Percentiles rank a stretch among this genome's conserved stretches.
Evolutionary conservation across 2,329 filamentous ascomycete genomes (phyloP).

Genomic region (Aureobasidium sp.): DNA sequence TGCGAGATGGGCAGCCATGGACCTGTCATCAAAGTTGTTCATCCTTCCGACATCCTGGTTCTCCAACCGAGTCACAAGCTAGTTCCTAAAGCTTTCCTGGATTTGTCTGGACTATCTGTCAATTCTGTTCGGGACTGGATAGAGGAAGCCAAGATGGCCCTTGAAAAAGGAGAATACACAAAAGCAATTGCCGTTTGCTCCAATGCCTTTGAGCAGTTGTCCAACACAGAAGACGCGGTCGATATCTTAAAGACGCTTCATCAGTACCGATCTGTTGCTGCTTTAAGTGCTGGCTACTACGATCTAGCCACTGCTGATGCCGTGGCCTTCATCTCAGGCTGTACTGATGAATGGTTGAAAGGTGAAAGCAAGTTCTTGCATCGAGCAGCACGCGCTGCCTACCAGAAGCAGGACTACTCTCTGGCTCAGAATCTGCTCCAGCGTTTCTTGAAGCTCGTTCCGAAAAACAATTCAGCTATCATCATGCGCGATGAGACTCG

Average conservation of each 20-base stretch:
- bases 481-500: background rate
- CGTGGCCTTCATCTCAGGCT: background rate
- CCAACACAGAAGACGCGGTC: background rate
- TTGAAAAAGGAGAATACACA: background rate
- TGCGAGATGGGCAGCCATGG: background rate
- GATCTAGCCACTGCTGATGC: background rate
- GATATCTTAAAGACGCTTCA: background rate
- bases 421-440: background rate
- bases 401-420: background rate
- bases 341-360: background rate
- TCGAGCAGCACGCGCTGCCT: background rate
- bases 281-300: background rate
- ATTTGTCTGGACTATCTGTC: background rate
- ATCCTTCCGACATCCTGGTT: background rate
- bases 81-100: background rate
- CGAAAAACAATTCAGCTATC: background rate
- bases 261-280: background rate
- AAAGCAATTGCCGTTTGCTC: background rate
- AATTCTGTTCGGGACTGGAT: background rate
- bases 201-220: background rate
- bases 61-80: background rate
- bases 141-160: background rate
- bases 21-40: background rate
- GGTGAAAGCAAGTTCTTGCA: background rate
- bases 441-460: background rate